Evolutionary conservation across 2,329 filamentous ascomycete species (phyloP), one percentile per base, ranked within the genome.

Genomic region (Orbilia blumenaviensis): DNA sequence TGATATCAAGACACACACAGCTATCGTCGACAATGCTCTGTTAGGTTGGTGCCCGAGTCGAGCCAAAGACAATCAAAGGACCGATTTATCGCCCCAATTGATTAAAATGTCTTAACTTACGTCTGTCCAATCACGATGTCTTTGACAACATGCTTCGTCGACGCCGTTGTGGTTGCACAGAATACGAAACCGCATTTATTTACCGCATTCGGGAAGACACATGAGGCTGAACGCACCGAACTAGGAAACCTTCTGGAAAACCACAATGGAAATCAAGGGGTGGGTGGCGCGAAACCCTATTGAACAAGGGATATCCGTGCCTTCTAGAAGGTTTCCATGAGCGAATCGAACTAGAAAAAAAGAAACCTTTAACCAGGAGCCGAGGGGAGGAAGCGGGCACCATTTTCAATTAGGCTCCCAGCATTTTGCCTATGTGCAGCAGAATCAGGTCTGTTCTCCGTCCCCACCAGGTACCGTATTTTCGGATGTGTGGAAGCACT

Each of bases 371-470:
- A 76, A 50, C 72, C 72, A 69, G 60, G 54, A 76, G 72, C 72
- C 72, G 72, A 76, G 61, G 38, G 42, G 68, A 54, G 72, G 72
- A 66, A 76, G 72, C 72, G 72, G 72, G 58, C 72, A 69, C 56
- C 72, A 60, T 52, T 56, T 76, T 76, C 72, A 76, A 76, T 76
- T 76, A 76, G 72, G 72, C 72, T 76, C 72, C 72, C 72, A 76
- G 64, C 64, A 76, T 76, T 76, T 76, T 76, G 72, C 72, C 72
- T 76, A 75, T 75, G 72, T 76, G 52, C 25, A 71, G 66, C 71
- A 67, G 62, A 75, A 67, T 62, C 46, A 62, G 48, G 63, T 63
- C 63, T 67, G 54, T 75, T 67, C 56, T 54, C 66, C 42, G 54
- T 61, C 66, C 66, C 67, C 67, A 58, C 67, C 48, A 64, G 60